Percentiles rank a stretch among this genome's conserved stretches.
Conservation (phyloP, 1,284 basidiomycete genomes). For the Heimioporus punctisporus region DNA sequence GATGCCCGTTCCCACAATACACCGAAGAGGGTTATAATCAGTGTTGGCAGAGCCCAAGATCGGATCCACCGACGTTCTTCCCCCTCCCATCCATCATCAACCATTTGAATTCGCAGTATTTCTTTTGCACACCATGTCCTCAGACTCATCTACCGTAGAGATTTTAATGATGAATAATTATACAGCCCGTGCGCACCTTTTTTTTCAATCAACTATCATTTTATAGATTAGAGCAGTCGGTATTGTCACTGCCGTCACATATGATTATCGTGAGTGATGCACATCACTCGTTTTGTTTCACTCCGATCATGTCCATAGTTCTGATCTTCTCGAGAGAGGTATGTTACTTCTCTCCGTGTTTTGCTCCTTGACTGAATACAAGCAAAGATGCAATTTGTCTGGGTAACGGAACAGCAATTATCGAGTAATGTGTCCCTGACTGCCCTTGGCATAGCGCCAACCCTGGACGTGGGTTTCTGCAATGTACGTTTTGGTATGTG, state of each 20-base stretch:
- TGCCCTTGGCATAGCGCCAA: background rate
- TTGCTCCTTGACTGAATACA: background rate
- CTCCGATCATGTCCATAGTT: background rate
- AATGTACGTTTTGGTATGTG: background rate
- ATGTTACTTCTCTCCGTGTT: background rate
- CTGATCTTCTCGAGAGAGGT: background rate
- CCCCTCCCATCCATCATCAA: background rate
- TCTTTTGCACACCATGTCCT: background rate
- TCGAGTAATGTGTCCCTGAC: background rate
- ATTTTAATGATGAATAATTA: background rate
- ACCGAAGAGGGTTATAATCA: background rate
- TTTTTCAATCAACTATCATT: background rate
- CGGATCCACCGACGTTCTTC: background rate
- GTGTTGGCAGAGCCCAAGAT: background rate
- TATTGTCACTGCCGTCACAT: background rate
- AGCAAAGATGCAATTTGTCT: background rate
- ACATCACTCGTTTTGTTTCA: background rate
- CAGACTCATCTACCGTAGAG: background rate
- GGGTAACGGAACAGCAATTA: background rate
- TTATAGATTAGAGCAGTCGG: background rate
- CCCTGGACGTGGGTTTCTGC: slow-evolving; percentile 1
- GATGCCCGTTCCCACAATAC: background rate
- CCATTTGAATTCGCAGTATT: background rate
- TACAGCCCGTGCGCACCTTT: background rate
- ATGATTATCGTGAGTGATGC: background rate